phyloP scores from a whole-genome alignment of 768 basidiomycete genomes.

The Hortiboletus flavorubellus region DNA sequence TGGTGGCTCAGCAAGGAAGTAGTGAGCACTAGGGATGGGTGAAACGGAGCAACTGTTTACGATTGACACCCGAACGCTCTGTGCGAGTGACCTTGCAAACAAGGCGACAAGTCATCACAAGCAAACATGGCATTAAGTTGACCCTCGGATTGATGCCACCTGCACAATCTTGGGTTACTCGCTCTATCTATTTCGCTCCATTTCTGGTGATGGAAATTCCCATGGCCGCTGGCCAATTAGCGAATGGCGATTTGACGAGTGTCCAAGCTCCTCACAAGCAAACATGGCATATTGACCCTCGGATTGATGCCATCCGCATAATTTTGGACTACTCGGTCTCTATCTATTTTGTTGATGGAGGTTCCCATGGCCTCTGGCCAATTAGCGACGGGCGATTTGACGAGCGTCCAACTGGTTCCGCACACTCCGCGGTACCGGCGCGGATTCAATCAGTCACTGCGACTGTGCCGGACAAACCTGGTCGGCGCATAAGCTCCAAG shows the following conservation, averaged over 20 bases:
- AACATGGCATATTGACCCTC: constrained; percentile 10
- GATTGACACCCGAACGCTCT: no score
- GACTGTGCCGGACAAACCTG: no score
- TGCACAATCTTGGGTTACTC: background rate
- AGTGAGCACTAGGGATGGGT: no score
- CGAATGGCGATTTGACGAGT: constrained; percentile 10
- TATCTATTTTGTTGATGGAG: background rate
- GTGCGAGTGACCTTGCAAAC: no score
- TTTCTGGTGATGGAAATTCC: no score
- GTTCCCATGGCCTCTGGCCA: background rate
- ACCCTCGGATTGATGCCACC: constrained; percentile 2
- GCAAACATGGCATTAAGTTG: constrained; percentile 1
- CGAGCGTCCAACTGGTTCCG: no score
- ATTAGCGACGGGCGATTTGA: constrained; percentile 17
- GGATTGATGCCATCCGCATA: background rate
- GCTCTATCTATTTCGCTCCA: background rate
- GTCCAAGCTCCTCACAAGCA: background rate
- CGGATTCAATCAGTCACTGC: no score
- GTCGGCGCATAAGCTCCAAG: background rate
- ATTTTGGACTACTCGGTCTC: background rate
- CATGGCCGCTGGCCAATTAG: constrained; percentile 10
- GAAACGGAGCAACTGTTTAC: no score
- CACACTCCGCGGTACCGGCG: background rate
- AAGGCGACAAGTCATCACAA: background rate
- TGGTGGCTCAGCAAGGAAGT: no score